Percentiles rank a stretch among this genome's conserved stretches.
These are phyloP conservation scores for Scorias spongiosa DNA, from an alignment of 2,329 filamentous ascomycete genomes.

Conservation along the genomic window DNA sequence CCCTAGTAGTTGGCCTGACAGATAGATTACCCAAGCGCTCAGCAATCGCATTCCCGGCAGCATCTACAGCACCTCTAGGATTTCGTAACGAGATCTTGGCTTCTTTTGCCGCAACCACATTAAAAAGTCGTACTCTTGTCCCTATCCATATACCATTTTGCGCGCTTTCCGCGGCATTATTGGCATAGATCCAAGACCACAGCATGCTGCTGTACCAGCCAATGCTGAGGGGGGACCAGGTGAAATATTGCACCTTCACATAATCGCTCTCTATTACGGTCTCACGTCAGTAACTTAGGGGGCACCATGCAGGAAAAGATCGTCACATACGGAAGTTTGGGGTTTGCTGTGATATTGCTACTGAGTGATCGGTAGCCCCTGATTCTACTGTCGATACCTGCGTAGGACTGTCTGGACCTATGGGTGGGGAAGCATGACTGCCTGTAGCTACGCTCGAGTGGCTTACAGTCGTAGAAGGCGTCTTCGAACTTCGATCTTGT, in stretches of 20 bases:
- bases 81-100: constrained; percentile 42
- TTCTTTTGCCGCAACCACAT: constrained; percentile 50
- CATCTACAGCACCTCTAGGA: constrained; percentile 81
- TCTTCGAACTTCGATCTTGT: too few species aligned
- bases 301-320: background rate
- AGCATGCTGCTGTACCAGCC: constrained; percentile 94
- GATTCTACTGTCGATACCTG: too few species aligned
- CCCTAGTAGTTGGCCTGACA: background rate
- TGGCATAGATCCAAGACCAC: constrained; percentile 84
- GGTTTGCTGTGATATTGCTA: background rate
- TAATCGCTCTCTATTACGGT: background rate
- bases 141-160: constrained; percentile 88
- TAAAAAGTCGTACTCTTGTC: constrained; percentile 76
- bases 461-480: too few species aligned
- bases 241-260: constrained; percentile 60
- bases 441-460: too few species aligned
- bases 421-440: too few species aligned
- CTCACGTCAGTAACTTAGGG: background rate
- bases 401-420: too few species aligned
- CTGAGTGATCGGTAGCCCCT: too few species aligned
- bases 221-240: constrained; percentile 79
- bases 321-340: background rate
- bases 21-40: constrained; percentile 64
- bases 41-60: constrained; percentile 79
- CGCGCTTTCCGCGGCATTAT: constrained; percentile 59